Conservation (phyloP, 2,329 filamentous ascomycete genomes). For the Phaeosphaeria sp. region DNA sequence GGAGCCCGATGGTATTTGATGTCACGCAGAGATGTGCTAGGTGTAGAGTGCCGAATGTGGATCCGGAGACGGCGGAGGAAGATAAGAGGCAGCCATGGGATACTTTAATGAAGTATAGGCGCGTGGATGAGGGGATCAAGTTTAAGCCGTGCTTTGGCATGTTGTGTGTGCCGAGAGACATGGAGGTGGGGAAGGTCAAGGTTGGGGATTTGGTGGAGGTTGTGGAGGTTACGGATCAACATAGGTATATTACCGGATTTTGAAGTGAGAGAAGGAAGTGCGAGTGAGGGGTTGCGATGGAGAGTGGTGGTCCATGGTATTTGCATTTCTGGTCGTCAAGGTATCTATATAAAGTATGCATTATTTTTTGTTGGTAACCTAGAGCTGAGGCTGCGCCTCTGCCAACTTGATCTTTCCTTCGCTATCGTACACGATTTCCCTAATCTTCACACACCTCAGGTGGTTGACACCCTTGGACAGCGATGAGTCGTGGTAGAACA, state of each 20-base stretch:
- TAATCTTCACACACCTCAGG: slow-evolving; percentile 74
- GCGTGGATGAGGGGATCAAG: slow-evolving; percentile 66
- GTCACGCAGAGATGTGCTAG: slow-evolving; percentile 65
- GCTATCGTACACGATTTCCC: slow-evolving; percentile 75
- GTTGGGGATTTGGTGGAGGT: slow-evolving; percentile 67
- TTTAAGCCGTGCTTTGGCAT: slow-evolving; percentile 73
- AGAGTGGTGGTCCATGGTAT: not conserved
- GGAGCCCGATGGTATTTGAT: slow-evolving; percentile 56
- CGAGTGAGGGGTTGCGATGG: not conserved
- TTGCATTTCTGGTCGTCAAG: not conserved
- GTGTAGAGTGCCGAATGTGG: slow-evolving; percentile 70
- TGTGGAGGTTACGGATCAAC: slow-evolving; percentile 62
- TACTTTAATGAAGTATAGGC: slow-evolving; percentile 65
- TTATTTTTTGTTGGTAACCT: not conserved
- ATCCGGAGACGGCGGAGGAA: slow-evolving; percentile 66
- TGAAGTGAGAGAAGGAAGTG: slow-evolving; percentile 9
- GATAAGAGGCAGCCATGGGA: slow-evolving; percentile 68
- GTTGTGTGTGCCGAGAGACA: slow-evolving; percentile 66
- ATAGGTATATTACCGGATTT: slow-evolving; percentile 58
- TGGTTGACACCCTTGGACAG: slow-evolving; percentile 73
- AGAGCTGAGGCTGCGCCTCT: slow-evolving; percentile 38
- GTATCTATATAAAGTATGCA: not conserved
- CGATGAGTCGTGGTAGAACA: slow-evolving; percentile 79
- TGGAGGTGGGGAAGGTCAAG: slow-evolving; percentile 55
- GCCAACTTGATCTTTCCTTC: slow-evolving; percentile 64